Conservation (phyloP, 2,329 filamentous ascomycete species). For the Microdochium trichocladiopsis region DNA sequence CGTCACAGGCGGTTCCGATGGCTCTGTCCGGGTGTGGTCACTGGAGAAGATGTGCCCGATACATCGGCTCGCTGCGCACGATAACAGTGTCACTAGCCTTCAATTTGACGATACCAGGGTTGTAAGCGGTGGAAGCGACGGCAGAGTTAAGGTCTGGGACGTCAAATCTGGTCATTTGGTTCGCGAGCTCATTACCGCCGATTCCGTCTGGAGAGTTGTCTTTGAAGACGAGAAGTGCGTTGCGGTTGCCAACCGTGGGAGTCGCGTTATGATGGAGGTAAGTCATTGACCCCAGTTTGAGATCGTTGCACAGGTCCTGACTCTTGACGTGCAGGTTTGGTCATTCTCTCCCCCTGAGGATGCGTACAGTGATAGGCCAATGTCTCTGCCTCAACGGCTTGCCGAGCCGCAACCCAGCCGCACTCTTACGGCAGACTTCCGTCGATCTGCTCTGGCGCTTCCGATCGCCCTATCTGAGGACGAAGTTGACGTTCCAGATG, state of each 20-base stretch:
- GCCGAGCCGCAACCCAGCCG: conserved; percentile 37
- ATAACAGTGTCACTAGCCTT: conserved; percentile 95
- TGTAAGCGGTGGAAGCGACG: conserved; percentile 92
- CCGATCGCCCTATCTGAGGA: conserved; percentile 15
- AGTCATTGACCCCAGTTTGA: conserved; percentile 21
- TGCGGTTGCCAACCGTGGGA: conserved; percentile 79
- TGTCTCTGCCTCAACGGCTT: conserved; percentile 40
- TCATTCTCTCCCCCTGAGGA: conserved; percentile 86
- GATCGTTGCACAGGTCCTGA: conserved; percentile 20
- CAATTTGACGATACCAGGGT: conserved; percentile 96
- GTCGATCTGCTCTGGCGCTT: conserved; percentile 14
- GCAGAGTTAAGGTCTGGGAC: conserved; percentile 98
- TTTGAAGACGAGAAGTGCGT: conserved; percentile 99
- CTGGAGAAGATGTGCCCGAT: conserved; percentile 85
- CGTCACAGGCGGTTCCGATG: conserved; percentile 93
- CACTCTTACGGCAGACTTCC: conserved; percentile 41
- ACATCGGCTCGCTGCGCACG: conserved; percentile 89
- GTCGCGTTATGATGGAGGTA: conserved; percentile 96
- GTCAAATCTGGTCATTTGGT: conserved; percentile 85
- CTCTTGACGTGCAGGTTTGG: conserved; percentile 61
- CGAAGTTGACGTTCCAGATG: conserved; percentile 31
- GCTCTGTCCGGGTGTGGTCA: conserved; percentile 94
- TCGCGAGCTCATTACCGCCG: conserved; percentile 82
- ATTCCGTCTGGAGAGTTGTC: conserved; percentile 95
- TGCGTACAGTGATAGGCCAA: conserved; percentile 42